Percentiles rank a stretch among this genome's conserved stretches.
Evolutionary conservation across 768 basidiomycete species (phyloP).

Genomic region (Lenzites betulinus): DNA sequence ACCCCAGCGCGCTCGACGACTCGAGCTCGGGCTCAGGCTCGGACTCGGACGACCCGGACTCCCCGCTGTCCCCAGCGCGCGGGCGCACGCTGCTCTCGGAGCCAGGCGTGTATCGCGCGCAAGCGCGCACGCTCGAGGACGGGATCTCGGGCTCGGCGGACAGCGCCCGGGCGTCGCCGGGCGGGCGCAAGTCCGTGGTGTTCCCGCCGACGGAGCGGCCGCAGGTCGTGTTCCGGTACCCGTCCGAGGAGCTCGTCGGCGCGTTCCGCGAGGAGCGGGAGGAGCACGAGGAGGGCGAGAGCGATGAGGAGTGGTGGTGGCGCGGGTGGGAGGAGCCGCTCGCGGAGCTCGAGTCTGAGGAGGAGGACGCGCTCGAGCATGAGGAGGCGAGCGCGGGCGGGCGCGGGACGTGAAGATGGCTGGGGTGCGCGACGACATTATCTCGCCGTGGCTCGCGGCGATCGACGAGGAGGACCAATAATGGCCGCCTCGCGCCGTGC

Average conservation of each 20-base stretch:
- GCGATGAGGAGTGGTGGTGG: slow-evolving; percentile 26
- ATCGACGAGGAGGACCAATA: slow-evolving; percentile 7
- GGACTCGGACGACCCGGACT: slow-evolving; percentile 12
- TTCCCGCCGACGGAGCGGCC: slow-evolving; percentile 21
- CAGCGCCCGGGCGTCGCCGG: not conserved
- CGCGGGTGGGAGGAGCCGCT: slow-evolving; percentile 27
- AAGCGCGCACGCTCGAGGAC: slow-evolving; percentile 10
- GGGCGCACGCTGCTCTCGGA: slow-evolving; percentile 11
- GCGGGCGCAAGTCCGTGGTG: slow-evolving; percentile 24
- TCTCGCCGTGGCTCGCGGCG: slow-evolving; percentile 4
- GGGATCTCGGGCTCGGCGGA: not conserved
- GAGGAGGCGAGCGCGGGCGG: slow-evolving; percentile 1
- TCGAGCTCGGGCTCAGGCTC: slow-evolving; percentile 5
- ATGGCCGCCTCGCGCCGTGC: not conserved
- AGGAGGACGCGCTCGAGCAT: not conserved
- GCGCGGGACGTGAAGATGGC: not conserved
- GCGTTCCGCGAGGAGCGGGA: slow-evolving; percentile 11
- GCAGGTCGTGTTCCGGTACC: slow-evolving; percentile 30
- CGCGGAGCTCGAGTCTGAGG: slow-evolving; percentile 6
- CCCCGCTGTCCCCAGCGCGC: slow-evolving; percentile 1
- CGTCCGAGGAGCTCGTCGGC: slow-evolving; percentile 20
- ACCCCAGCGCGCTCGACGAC: slow-evolving; percentile 15
- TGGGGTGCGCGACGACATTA: not conserved
- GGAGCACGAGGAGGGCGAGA: not conserved
- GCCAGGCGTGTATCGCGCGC: slow-evolving; percentile 10